These are phyloP conservation scores for Epithemia pelagica DNA, from an alignment of 108 stramenopile genomes.

Conservation along the genomic window DNA sequence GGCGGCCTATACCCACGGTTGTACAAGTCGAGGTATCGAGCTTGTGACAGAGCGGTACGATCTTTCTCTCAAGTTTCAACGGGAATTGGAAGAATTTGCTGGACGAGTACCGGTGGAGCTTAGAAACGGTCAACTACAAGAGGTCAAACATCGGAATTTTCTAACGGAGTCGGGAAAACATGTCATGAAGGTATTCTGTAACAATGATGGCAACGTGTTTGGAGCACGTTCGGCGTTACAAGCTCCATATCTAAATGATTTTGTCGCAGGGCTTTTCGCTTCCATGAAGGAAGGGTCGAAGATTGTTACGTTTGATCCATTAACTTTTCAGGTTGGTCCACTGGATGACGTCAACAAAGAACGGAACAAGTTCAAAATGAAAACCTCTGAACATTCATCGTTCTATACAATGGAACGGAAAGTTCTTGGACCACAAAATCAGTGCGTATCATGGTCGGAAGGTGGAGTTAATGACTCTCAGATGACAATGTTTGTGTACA, in stretches of 20 bases:
- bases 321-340: background rate
- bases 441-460: background rate
- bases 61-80: conserved; percentile 15
- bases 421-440: background rate
- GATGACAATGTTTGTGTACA: background rate
- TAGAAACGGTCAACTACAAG: conserved; percentile 36
- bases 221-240: conserved; percentile 25
- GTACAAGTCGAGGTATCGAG: conserved; percentile 46
- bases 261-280: conserved; percentile 39
- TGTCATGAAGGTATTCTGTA: conserved; percentile 31
- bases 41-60: conserved; percentile 23
- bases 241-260: conserved; percentile 30
- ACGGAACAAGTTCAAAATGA: background rate
- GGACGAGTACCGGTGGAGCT: too few species aligned
- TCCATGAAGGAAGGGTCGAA: conserved; percentile 40
- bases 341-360: background rate
- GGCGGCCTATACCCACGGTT: conserved; percentile 36
- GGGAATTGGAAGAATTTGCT: too few species aligned
- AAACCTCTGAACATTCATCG: background rate
- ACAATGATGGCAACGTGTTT: conserved; percentile 49
- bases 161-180: conserved; percentile 16
- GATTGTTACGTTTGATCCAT: conserved; percentile 6
- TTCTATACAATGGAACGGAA: background rate
- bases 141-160: conserved; percentile 24
- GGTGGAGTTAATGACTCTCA: background rate